Evolutionary conservation across 495 filamentous ascomycete species (phyloP).

Genomic region (Polyplosphaeria fusca): DNA sequence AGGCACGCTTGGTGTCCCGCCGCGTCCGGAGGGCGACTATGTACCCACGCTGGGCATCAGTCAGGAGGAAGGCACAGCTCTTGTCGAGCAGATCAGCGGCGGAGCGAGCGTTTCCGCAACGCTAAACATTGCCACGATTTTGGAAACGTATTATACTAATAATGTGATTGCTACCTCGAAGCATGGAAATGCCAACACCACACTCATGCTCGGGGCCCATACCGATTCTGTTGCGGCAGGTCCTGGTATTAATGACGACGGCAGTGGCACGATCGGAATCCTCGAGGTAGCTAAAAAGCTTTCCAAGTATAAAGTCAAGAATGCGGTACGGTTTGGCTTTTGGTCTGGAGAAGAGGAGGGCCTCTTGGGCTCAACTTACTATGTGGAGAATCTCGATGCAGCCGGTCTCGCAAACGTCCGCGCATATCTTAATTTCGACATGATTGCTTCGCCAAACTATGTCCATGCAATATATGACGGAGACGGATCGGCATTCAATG

Average conservation of each 20-base stretch:
- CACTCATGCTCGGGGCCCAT: slow-evolving; percentile 63
- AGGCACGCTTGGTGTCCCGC: slow-evolving; percentile 54
- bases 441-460: slow-evolving; percentile 74
- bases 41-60: slow-evolving; percentile 56
- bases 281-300: slow-evolving; percentile 62
- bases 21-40: slow-evolving; percentile 47
- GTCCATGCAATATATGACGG: slow-evolving; percentile 68
- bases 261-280: slow-evolving; percentile 61
- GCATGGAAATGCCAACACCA: slow-evolving; percentile 60
- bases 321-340: slow-evolving; percentile 67
- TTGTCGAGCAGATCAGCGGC: slow-evolving; percentile 44
- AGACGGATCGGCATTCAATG: slow-evolving; percentile 60
- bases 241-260: slow-evolving; percentile 68
- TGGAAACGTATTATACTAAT: slow-evolving; percentile 38
- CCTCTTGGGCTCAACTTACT: slow-evolving; percentile 61
- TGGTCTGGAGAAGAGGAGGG: slow-evolving; percentile 68
- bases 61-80: slow-evolving; percentile 48
- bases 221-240: slow-evolving; percentile 63
- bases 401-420: slow-evolving; percentile 56
- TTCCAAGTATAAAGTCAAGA: slow-evolving; percentile 55
- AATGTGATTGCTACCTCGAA: slow-evolving; percentile 71
- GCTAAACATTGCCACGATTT: slow-evolving; percentile 41
- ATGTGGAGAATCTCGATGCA: slow-evolving; percentile 50
- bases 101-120: slow-evolving; percentile 35
- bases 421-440: slow-evolving; percentile 75